phyloP scores from a whole-genome alignment of 2,329 filamentous ascomycete genomes.

The Plenodomus lindquistii region DNA sequence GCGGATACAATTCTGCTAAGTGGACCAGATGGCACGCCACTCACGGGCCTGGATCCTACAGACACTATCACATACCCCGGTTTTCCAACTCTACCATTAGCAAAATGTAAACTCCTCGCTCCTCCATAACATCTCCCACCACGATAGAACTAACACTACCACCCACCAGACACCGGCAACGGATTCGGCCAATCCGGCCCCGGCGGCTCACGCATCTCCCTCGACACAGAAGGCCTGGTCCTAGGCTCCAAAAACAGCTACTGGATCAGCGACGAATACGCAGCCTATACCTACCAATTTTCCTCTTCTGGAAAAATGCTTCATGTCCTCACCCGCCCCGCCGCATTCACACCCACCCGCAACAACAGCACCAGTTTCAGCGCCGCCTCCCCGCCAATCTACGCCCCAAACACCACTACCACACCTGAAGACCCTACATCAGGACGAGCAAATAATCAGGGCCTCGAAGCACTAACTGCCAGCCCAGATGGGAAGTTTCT shows the following conservation, averaged over 20 bases:
- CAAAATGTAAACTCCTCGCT: slow-evolving; percentile 51
- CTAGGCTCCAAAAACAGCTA: slow-evolving; percentile 64
- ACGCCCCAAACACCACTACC: slow-evolving; percentile 54
- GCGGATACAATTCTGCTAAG: slow-evolving; percentile 67
- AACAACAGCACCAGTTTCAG: slow-evolving; percentile 66
- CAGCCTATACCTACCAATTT: slow-evolving; percentile 73
- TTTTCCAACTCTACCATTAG: slow-evolving; percentile 65
- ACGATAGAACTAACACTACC: slow-evolving; percentile 4
- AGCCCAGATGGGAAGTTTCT: slow-evolving; percentile 65
- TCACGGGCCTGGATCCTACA: slow-evolving; percentile 48
- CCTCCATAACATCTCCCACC: background rate
- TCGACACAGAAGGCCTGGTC: slow-evolving; percentile 70
- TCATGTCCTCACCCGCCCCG: slow-evolving; percentile 65
- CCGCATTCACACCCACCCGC: slow-evolving; percentile 66
- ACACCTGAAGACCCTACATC: slow-evolving; percentile 61
- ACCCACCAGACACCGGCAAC: slow-evolving; percentile 57
- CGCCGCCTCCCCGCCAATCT: slow-evolving; percentile 65
- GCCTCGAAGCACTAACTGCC: slow-evolving; percentile 71
- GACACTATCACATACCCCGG: slow-evolving; percentile 53
- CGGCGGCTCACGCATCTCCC: slow-evolving; percentile 61
- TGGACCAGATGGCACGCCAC: slow-evolving; percentile 64
- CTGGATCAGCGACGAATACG: slow-evolving; percentile 67
- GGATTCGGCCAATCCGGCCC: slow-evolving; percentile 66
- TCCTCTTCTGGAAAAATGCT: slow-evolving; percentile 61
- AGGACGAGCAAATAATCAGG: slow-evolving; percentile 73